Evolutionary conservation across 345 rosid genomes (phyloP), one percentile per base, ranked within the genome.

Genomic region (Melastoma malabathricum): DNA sequence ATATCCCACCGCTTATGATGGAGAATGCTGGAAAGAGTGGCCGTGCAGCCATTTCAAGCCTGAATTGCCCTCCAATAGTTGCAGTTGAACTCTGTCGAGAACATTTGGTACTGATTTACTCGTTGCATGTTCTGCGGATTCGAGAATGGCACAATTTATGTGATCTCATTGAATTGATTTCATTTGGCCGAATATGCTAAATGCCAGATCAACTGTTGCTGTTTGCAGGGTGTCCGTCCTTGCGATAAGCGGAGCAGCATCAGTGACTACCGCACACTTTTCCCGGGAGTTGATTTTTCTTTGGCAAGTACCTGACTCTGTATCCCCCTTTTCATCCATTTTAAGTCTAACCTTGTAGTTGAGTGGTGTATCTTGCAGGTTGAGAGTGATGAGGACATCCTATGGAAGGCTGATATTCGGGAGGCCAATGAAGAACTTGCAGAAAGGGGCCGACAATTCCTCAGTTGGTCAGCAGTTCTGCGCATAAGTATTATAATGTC

Each of bases 251-350:
- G 97, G 71, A 75, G 84, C 66, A 71, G 62, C 61, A 55, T 81
- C 74, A 72, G 83, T 56, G 89, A 92, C 44, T 92, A 87, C 64
- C 78, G 75, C 60, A 77, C 73, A 70, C 81, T 84, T 70, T 87
- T 87, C 66, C 98, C 98, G 3, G 95, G 96, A 38, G 62, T 92
- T 70, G 98, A 92, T 63, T 82, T 86, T 75, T 87, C 96, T 34
- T 68, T 77, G 89, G 96, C 73, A 92, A 84, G 94, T 67, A 55
- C 66, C 63, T 47, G 15, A 18, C 39, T 58, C 41, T 2, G 9
- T 34, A 34, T 34, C 41, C 12, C 41, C 41, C 12, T 34, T 34
- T 34, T 8, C 10, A 34, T 34, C 41, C 41, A 34, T 34, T 34
- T 6, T 5, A 34, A 8, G 12, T 12, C 2, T 34, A 34, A 34